Base-by-base conservation (phyloP, 208 protist genomes). In the Trypanosomatidae sp. region DNA sequence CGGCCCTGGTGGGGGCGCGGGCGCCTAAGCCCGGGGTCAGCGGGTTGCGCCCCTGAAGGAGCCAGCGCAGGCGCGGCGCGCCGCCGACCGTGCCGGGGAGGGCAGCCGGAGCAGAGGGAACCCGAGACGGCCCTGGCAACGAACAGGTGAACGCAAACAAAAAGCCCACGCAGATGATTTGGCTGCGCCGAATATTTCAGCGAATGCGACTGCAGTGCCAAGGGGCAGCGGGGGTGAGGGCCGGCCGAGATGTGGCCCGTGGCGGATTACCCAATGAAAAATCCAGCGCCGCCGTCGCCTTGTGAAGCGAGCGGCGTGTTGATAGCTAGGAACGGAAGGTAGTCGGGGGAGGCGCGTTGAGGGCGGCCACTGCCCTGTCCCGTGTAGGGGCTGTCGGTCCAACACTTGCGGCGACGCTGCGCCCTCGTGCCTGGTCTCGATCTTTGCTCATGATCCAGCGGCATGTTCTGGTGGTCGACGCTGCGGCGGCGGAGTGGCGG, bases 361-460 rank as follows among this genome's bases (percentile, higher is more conserved):
- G 64, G 5, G 44, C 7, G 25, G 46, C 25, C 19, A 25, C 28
- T 39, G 25, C 13, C 28, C 46, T 53, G 41, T 8, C 64, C 64
- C 7, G 41, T 68, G 44, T 28, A 43, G 6, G 46, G 64, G 64
- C 44, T 53, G 41, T 68, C 64, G 44, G 41, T 68, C 64, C 64
- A 68, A 13, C 64, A 55, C 64, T 49, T 43, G 64, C 44, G 64
- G 64, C n/a, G 64, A 1, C 64, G 64, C 46, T 41, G 59, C 17
- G 17, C n/a, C 19, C 33, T 65, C 22, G 59, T 65, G 17, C 59
- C 39, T 41, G 59, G 59, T 15, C 12, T 25, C 22, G 59, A 25
- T 25, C 22, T 43, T 65, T 46, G 33, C n/a, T 43, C 39, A 15
- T 43, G 59, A 46, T 25, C 59, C 39, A 65, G 59, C 22, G 36